A percentile compares a stretch with the other conserved stretches of the same genome.
These are phyloP conservation scores for Mortierella sp. DNA, from an alignment of 371 early-diverging fungal species.

Conservation along the genomic window DNA sequence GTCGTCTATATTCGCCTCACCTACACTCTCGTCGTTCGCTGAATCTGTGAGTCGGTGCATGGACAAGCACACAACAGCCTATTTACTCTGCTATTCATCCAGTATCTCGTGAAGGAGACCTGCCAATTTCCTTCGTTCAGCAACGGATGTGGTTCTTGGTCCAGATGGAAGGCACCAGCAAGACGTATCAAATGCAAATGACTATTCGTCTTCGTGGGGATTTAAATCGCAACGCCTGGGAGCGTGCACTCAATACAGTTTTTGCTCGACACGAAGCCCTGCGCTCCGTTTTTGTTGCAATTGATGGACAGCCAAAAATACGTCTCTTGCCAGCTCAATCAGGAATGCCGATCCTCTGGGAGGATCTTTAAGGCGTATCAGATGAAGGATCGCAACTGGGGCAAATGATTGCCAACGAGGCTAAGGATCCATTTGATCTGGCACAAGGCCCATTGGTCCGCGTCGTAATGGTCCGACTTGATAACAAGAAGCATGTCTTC, in stretches of 20 bases:
- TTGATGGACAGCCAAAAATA: slow-evolving; percentile 11
- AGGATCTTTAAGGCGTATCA: not conserved
- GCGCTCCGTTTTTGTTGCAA: slow-evolving; percentile 10
- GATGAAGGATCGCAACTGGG: not conserved
- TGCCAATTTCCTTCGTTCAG: slow-evolving; percentile 16
- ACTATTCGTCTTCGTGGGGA: slow-evolving; percentile 3
- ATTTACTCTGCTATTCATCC: not conserved
- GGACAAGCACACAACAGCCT: not conserved
- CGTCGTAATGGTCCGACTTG: not conserved
- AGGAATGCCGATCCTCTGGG: slow-evolving; percentile 1
- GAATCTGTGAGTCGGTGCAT: not conserved
- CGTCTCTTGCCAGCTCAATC: not conserved
- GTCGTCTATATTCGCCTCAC: slow-evolving; percentile 1
- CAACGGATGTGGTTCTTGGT: slow-evolving; percentile 25
- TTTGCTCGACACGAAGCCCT: slow-evolving; percentile 17
- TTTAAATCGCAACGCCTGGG: not conserved
- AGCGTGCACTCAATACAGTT: slow-evolving; percentile 1
- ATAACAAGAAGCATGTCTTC: not conserved
- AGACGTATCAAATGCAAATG: slow-evolving; percentile 11
- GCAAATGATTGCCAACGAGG: not conserved
- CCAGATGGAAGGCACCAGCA: slow-evolving; percentile 18
- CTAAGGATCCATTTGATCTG: slow-evolving; percentile 6
- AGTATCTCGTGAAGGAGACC: not conserved
- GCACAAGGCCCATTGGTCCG: slow-evolving; percentile 13
- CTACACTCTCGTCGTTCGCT: slow-evolving; percentile 2